These are phyloP conservation scores for Wickerhamiella cacticola DNA, from an alignment of 805 yeast species.

Conservation along the genomic window DNA sequence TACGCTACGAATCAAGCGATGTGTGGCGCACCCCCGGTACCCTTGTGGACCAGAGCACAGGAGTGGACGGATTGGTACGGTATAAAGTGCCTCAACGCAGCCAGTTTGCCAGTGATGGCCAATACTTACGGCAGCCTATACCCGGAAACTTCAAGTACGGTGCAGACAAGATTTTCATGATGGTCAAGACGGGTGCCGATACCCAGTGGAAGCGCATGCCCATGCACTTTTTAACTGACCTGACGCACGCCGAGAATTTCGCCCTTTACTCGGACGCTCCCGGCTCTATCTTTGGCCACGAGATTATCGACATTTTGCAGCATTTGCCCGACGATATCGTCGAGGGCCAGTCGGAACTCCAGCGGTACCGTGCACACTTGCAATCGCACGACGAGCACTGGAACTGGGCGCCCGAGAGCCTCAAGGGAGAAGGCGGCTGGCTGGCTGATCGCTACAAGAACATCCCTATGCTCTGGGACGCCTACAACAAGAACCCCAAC, in stretches of 20 bases:
- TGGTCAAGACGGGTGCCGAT: conserved; percentile 32
- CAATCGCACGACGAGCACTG: conserved; percentile 16
- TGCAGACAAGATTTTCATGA: conserved; percentile 23
- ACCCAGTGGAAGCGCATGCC: conserved; percentile 32
- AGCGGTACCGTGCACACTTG: conserved; percentile 18
- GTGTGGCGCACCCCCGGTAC: conserved; percentile 5
- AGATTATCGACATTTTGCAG: conserved; percentile 27
- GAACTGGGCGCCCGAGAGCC: conserved; percentile 17
- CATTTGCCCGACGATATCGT: conserved; percentile 20
- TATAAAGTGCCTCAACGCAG: conserved; percentile 3
- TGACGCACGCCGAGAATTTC: conserved; percentile 28
- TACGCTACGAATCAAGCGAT: conserved; percentile 2
- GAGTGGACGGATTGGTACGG: conserved; percentile 5
- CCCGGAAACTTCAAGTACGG: conserved; percentile 9
- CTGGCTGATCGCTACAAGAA: conserved; percentile 30
- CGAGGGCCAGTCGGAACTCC: conserved; percentile 20
- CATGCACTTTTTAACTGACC: conserved; percentile 29
- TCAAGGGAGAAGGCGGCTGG: conserved; percentile 24
- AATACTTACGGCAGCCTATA: conserved; percentile 7
- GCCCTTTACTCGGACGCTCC: conserved; percentile 30
- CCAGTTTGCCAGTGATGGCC: conserved; percentile 1
- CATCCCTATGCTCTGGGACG: conserved; percentile 31
- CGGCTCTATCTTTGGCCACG: conserved; percentile 27
- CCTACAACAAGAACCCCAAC: conserved; percentile 25
- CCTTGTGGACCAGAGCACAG: not conserved